Base-by-base conservation (phyloP, 257 asterid genomes). In the Penstemon newberryi region DNA sequence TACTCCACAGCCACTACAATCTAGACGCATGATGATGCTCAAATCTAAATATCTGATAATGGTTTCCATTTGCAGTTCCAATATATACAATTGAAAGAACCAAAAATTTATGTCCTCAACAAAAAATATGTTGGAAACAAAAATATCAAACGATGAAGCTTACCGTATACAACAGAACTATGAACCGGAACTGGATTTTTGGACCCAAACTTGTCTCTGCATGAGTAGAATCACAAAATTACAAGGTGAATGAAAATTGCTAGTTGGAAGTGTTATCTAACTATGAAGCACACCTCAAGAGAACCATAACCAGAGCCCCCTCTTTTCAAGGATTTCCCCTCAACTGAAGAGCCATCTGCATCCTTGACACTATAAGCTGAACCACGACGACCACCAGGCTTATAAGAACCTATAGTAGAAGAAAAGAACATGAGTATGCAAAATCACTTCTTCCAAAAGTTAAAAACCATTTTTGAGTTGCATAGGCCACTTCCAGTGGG, bases 141-240 rank as follows among this genome's bases (percentile, higher is more conserved):
- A 65, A 62, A 54, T 70, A 46, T 33, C 6, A 46, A 7, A 18
- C 58, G 70, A 63, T 50, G 58, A 71, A 76, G 64, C 90, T 79
- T 78, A 90, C 97, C 92, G 60, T 73, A 61, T 66, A 70, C 78
- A 72, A 72, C 78, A 70, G 62, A 67, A 78, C 81, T 83, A 91
- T 54, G 96, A 81, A 55, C 91, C 96, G 46, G 96, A 81, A 79
- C 90, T 80, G 50, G 98, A 86, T 90, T 92, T 92, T 70, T 92
- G 98, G 82, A 92, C 94, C 98, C 98, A 89, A 70, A 92, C 94
- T 84, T 87, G 96, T 71, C 89, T 92, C 96, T 92, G 96, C 78
- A 82, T 72, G 40, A 67, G 52, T 53, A 42, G 43, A 46, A 58
- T 59, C 58, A 46, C 41, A 47, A 55, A 80, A 47, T 38, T 25